Percentiles rank a stretch among this genome's conserved stretches.
These are phyloP conservation scores for Carex scoparia DNA, from an alignment of 176 grass and related monocot genomes.

Conservation along the genomic window DNA sequence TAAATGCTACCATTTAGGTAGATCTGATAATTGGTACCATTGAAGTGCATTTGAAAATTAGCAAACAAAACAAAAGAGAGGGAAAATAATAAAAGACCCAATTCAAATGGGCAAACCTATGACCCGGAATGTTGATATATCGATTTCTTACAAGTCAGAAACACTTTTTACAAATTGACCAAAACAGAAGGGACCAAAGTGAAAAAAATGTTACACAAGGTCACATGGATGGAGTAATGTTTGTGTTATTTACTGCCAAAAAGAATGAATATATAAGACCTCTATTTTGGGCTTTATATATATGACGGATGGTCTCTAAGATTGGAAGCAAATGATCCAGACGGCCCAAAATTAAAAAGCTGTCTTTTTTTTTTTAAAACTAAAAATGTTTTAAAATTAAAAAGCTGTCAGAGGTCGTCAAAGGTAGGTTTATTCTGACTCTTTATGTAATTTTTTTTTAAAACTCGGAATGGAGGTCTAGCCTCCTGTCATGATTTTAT, in stretches of 20 bases:
- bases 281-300: neutral
- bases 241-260: neutral
- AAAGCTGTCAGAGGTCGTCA: neutral
- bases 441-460: too few relatives aligned
- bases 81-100: too few relatives aligned
- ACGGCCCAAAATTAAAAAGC: neutral
- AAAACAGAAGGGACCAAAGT: neutral
- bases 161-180: neutral
- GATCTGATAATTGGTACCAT: too few relatives aligned
- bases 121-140: too few relatives aligned
- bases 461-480: too few relatives aligned
- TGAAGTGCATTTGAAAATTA: too few relatives aligned
- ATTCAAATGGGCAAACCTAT: too few relatives aligned
- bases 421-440: neutral
- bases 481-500: too few relatives aligned
- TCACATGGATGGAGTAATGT: neutral
- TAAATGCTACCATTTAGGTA: too few relatives aligned
- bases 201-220: neutral
- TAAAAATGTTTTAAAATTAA: too few relatives aligned
- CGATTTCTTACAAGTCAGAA: neutral
- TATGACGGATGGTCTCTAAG: neutral
- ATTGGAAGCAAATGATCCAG: neutral
- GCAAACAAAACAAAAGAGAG: too few relatives aligned
- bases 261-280: neutral
- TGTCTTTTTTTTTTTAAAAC: too few relatives aligned